Evolutionary conservation across 768 basidiomycete genomes (phyloP), one percentile per base, ranked within the genome.

Genomic region (Hygrophorus russula): DNA sequence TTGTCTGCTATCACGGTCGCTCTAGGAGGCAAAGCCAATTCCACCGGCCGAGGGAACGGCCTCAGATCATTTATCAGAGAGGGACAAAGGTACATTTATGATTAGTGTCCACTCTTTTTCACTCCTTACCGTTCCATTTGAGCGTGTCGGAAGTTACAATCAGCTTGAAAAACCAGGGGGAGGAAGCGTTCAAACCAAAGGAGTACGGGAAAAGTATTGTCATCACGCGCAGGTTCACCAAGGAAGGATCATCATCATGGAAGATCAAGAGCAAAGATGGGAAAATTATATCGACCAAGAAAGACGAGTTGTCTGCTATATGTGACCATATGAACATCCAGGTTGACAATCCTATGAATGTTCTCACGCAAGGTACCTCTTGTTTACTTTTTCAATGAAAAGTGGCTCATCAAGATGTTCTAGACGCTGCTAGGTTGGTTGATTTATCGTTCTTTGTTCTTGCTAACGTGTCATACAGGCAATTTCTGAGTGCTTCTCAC

Each of bases 291-390:
- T 82, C 80, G 28, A 80, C 68, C 11, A 91, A 87, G 65, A 78
- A 79, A 51, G 81, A 89, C 8, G 92, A 97, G 55, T 61, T 99
- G 9, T 73, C 84, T 13, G 76, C 81, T 1, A 97, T 99, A 39
- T 84, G 84, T 53, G 89, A 94, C 56, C 84, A 91, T 50, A 94
- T 96, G 83, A 91, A 91, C 53, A 88, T 99, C 44, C 91, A 94
- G 57, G 88, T 96, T 46, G 91, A 96, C 57, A 93, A 93, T 55
- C 94, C 93, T 1, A 80, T 97, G 78, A 97, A 89, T 48, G 82
- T 99, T 18, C 70, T 94, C 35, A 92, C 88, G 0, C 89, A 91
- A 70, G 87, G 83, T 73, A 49, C 18, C 54, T 47, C 7, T 39
- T 17, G 18, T 9, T 27, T 29, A 31, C 11, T 2, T 17, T 37